Evolutionary conservation across 1,284 basidiomycete species (phyloP).

Genomic region (Apiotrichum sp.): DNA sequence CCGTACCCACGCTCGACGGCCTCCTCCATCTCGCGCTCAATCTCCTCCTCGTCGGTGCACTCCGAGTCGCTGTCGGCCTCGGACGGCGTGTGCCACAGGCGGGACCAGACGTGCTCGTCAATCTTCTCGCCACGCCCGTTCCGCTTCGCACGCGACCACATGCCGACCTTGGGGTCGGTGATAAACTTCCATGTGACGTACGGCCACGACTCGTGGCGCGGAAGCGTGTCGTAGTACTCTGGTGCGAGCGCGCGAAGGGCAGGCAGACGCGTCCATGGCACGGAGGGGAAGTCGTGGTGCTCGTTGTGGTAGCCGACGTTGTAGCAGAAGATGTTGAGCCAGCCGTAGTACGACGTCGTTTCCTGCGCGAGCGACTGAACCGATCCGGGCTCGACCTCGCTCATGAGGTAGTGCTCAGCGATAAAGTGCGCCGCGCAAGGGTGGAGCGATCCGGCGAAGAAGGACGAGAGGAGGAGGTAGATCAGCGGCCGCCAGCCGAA

Average conservation of each 20-base stretch:
- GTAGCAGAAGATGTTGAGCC: slow-evolving; percentile 85
- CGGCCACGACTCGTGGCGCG: slow-evolving; percentile 84
- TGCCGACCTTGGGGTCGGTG: slow-evolving; percentile 73
- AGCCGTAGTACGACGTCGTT: slow-evolving; percentile 95
- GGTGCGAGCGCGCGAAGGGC: slow-evolving; percentile 73
- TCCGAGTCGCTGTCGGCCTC: slow-evolving; percentile 6
- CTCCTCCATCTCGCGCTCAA: slow-evolving; percentile 20
- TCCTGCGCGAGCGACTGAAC: slow-evolving; percentile 58
- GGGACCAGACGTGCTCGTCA: slow-evolving; percentile 35
- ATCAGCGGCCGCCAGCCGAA: slow-evolving; percentile 63
- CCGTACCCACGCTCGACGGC: slow-evolving; percentile 22
- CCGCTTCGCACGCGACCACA: slow-evolving; percentile 53
- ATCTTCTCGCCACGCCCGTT: slow-evolving; percentile 33
- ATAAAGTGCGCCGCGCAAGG: slow-evolving; percentile 97
- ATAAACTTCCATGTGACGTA: slow-evolving; percentile 94
- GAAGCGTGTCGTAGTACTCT: slow-evolving; percentile 87
- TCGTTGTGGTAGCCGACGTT: slow-evolving; percentile 99
- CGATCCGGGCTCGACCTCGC: slow-evolving; percentile 40
- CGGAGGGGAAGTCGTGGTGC: slow-evolving; percentile 95
- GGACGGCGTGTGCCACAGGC: slow-evolving; percentile 7
- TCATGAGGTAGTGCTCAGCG: slow-evolving; percentile 92
- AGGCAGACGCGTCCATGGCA: slow-evolving; percentile 93
- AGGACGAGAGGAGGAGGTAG: slow-evolving; percentile 80
- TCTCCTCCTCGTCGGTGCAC: slow-evolving; percentile 13
- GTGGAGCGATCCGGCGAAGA: slow-evolving; percentile 92